Evolutionary conservation across 2,329 filamentous ascomycete genomes (phyloP), one percentile per base, ranked within the genome.

Genomic region (Helotiales sp.): DNA sequence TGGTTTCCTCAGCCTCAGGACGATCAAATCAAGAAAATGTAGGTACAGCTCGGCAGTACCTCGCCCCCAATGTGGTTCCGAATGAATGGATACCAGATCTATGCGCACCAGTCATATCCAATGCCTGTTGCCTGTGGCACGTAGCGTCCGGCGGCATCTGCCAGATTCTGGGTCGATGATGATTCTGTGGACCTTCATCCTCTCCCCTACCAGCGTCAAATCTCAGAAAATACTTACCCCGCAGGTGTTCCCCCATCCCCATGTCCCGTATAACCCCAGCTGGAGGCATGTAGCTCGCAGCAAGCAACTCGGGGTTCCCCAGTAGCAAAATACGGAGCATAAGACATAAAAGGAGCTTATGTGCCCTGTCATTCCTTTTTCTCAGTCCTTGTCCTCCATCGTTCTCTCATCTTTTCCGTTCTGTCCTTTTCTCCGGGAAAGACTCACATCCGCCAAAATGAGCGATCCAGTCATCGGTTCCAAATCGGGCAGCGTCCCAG

Each of bases 401-500:
- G 2, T n/a, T 52, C 47, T 2, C 15, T 52, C 47, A 13, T 50
- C 24, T 24, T 50, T 50, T 15, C 3, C 6, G n/a, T 52, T 22
- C 5, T 28, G n/a, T n/a, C n/a, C n/a, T 52, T 13, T 17, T 8
- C 24, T 28, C 7, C 2, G 15, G n/a, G n/a, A 20, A 52, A 13
- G 15, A 20, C 1, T 2, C n/a, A 6, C 17, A 28, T 3, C 24
- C 6, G 40, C 22, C 47, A 52, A 52, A 10, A 52, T 52, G 47
- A 52, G 26, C 13, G 17, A 45, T 10, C 40, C 40, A 26, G 15
- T 52, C 49, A 50, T 64, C 49, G 66, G 68, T 62, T 62, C 66
- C 22, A 64, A 68, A 47, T 20, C 50, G 20, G 57, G 45, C 52
- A 26, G 17, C 17, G 61, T 26, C 49, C 32, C 61, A 59, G 63